phyloP scores from a whole-genome alignment of 768 basidiomycete genomes.

The Tricholoma terreum region DNA sequence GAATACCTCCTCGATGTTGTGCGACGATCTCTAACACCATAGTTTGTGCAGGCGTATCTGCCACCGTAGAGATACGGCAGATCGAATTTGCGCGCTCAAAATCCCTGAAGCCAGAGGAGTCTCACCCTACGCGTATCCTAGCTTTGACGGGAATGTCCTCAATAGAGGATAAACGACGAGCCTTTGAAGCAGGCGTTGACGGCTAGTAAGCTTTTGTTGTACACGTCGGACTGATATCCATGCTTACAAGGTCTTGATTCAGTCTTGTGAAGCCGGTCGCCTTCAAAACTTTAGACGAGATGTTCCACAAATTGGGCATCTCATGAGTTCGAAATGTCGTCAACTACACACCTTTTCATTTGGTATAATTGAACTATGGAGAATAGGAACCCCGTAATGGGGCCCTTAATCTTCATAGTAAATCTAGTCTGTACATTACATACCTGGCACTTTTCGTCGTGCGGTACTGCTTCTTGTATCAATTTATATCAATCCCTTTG shows the following conservation, averaged over 20 bases:
- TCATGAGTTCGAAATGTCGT: too few relatives aligned
- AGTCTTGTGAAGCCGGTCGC: slow-evolving; percentile 95
- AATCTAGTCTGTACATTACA: background rate
- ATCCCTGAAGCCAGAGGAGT: slow-evolving; percentile 20
- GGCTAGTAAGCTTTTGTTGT: slow-evolving; percentile 77
- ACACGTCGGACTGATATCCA: background rate
- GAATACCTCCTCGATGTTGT: background rate
- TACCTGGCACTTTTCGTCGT: background rate
- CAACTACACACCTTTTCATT: slow-evolving; percentile 10
- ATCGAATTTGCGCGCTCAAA: slow-evolving; percentile 51
- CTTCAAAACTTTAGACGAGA: slow-evolving; percentile 85
- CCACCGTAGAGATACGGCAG: slow-evolving; percentile 77
- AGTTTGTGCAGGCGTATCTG: slow-evolving; percentile 62
- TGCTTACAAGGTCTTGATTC: slow-evolving; percentile 3
- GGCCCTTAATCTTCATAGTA: background rate
- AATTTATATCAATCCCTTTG: background rate
- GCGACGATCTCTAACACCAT: background rate
- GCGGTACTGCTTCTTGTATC: background rate
- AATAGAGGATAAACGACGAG: slow-evolving; percentile 84
- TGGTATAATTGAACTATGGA: background rate
- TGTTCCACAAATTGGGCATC: slow-evolving; percentile 71
- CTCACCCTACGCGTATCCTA: slow-evolving; percentile 54
- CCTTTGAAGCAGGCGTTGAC: slow-evolving; percentile 91
- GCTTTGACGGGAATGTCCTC: slow-evolving; percentile 95
- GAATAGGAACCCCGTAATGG: background rate